Evolutionary conservation across 805 yeast species (phyloP), one percentile per base, ranked within the genome.

Genomic region (Candida insectorum): DNA sequence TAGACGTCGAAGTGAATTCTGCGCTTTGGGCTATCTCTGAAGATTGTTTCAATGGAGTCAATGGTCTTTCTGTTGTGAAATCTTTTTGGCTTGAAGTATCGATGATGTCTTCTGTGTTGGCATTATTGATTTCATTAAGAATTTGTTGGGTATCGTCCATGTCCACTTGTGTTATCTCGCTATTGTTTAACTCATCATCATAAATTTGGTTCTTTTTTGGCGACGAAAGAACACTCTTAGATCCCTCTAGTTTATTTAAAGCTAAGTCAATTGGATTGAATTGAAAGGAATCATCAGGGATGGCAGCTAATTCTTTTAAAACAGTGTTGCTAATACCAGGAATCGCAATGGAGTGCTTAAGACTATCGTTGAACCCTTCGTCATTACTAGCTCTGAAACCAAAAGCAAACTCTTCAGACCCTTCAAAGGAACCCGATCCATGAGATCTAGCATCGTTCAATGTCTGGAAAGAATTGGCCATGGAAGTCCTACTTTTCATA

Each of bases 271-370:
- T 65, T 0, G 95, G 96, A 12, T 71, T 76, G 18, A 70, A 75
- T 24, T 63, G 68, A 26, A 73, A 62, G 0, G 79, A 69, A 29
- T 82, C 88, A 54, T 91, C 96, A 0, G 96, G 91, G 31, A 89
- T 77, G 5, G 84, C 83, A 1, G 94, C 94, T 30, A 88, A 69
- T 48, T 81, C 86, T 26, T 64, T 62, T 29, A 67, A 51, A 4
- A 62, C 65, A 40, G 50, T 55, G 34, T 49, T 62, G 44, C 67
- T 64, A 13, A 67, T 65, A 2, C 72, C 73, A 1, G 82, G 83
- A 28, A 84, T 78, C 2, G 79, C 81, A 4, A 71, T 73, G 2
- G 67, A 60, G 1, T 17, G 28, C 12, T 32, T 25, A 20, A 36
- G 30, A 2, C 36, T 28, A 3, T 24, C 20, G 18, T 13, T 14